Conservation (phyloP, 345 rosid species). For the Erucastrum elatum region DNA sequence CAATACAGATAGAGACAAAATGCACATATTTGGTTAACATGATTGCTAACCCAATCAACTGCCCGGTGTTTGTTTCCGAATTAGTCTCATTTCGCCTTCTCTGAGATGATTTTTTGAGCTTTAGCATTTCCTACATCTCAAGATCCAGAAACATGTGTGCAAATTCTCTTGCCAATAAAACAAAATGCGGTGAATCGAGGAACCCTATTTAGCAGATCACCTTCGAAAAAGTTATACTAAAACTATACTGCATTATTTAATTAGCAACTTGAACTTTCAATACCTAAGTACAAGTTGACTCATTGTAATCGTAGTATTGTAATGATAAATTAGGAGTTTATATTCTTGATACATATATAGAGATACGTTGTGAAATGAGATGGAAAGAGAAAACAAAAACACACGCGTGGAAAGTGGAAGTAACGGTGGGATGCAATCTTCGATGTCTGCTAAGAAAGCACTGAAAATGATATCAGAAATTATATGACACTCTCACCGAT, state of each 20-base stretch:
- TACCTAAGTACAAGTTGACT: too few relatives aligned
- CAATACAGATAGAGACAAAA: not conserved
- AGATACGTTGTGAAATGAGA: constrained; percentile 15
- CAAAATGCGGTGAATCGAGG: too few relatives aligned
- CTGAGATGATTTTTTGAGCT: not conserved
- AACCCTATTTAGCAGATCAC: too few relatives aligned
- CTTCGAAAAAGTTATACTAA: too few relatives aligned
- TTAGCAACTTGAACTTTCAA: too few relatives aligned
- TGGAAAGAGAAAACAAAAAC: constrained; percentile 18
- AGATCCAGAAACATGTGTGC: not conserved
- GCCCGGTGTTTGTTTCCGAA: not conserved
- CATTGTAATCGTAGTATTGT: too few relatives aligned
- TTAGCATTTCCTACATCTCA: not conserved
- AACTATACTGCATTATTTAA: too few relatives aligned
- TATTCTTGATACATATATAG: not conserved
- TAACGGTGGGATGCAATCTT: constrained; percentile 43
- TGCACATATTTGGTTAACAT: not conserved
- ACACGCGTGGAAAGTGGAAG: constrained; percentile 44
- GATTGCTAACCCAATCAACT: not conserved
- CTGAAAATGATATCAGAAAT: constrained; percentile 34
- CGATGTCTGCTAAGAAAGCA: constrained; percentile 38
- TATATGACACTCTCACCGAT: constrained; percentile 33
- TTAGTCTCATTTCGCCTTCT: not conserved
- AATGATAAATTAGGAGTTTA: too few relatives aligned
- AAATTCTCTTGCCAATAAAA: too few relatives aligned